Percentiles rank a stretch among this genome's conserved stretches.
phyloP scores from a whole-genome alignment of 345 rosid genomes.

The Populus simonii region DNA sequence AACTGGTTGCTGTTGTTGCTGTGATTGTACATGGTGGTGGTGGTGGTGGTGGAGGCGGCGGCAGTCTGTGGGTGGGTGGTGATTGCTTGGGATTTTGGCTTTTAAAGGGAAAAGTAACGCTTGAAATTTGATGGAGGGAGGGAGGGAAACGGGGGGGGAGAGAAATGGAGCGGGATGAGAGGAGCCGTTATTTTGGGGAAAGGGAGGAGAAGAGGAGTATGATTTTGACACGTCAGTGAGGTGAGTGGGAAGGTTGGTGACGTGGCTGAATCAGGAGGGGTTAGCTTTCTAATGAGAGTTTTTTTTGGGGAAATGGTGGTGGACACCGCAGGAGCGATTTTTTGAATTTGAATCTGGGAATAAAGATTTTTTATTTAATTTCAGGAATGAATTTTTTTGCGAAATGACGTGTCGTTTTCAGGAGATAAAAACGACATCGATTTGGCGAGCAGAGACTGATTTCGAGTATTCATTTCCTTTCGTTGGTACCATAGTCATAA shows the following conservation, averaged over 20 bases:
- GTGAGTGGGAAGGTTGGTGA: constrained; percentile 8
- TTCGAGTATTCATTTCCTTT: no score
- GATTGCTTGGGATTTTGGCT: neutral
- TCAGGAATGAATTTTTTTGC: no score
- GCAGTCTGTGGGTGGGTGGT: no score
- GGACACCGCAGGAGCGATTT: neutral
- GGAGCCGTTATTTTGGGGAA: constrained; percentile 32
- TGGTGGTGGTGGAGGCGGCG: neutral
- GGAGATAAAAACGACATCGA: no score
- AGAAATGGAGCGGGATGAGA: constrained; percentile 26
- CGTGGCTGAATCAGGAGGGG: constrained; percentile 25
- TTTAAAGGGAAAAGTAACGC: constrained; percentile 21
- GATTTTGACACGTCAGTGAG: constrained; percentile 23
- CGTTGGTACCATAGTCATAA: no score
- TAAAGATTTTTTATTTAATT: no score
- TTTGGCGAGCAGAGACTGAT: no score
- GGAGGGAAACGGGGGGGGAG: constrained; percentile 17
- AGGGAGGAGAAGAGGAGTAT: neutral
- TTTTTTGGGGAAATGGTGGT: neutral
- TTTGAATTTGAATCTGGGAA: neutral
- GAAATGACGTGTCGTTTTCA: no score
- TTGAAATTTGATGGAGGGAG: constrained; percentile 24
- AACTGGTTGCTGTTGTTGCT: constrained; percentile 8
- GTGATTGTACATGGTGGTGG: neutral
- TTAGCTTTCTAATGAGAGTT: neutral